A percentile compares a stretch with the other conserved stretches of the same genome.
Conservation (phyloP, 495 filamentous ascomycete genomes). For the Penicillium chermesinum region DNA sequence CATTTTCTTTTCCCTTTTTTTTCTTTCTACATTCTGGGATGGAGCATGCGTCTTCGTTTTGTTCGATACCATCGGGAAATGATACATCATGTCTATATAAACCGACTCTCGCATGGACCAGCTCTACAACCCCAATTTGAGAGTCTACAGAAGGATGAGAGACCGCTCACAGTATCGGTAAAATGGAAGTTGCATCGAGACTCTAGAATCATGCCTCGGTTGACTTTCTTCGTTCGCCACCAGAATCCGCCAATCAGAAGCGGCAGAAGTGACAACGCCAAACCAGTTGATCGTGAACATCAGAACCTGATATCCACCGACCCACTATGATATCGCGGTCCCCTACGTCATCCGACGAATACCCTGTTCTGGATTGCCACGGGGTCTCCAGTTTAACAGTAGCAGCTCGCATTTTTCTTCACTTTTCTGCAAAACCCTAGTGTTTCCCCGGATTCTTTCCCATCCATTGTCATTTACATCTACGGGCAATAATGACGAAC, state of each 20-base stretch:
- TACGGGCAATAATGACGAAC: slow-evolving; percentile 18
- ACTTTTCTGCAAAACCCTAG: background rate
- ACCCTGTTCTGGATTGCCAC: slow-evolving; percentile 22
- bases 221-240: too few relatives aligned
- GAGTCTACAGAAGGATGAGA: too few relatives aligned
- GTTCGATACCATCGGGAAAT: too few relatives aligned
- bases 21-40: too few relatives aligned
- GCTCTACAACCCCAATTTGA: too few relatives aligned
- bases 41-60: too few relatives aligned
- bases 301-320: background rate
- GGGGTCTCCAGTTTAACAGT: background rate
- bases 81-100: too few relatives aligned
- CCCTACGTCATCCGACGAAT: slow-evolving; percentile 15
- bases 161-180: too few relatives aligned
- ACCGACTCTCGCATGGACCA: too few relatives aligned
- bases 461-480: background rate
- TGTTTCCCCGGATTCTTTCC: background rate
- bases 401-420: background rate
- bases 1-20: background rate
- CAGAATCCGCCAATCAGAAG: background rate
- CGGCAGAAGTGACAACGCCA: background rate
- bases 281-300: background rate
- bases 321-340: slow-evolving; percentile 15
- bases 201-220: too few relatives aligned
- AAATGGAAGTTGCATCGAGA: too few relatives aligned